Percentiles rank a stretch among this genome's conserved stretches.
phyloP scores from a whole-genome alignment of 1,284 basidiomycete species.

The Coniophora puteana region DNA sequence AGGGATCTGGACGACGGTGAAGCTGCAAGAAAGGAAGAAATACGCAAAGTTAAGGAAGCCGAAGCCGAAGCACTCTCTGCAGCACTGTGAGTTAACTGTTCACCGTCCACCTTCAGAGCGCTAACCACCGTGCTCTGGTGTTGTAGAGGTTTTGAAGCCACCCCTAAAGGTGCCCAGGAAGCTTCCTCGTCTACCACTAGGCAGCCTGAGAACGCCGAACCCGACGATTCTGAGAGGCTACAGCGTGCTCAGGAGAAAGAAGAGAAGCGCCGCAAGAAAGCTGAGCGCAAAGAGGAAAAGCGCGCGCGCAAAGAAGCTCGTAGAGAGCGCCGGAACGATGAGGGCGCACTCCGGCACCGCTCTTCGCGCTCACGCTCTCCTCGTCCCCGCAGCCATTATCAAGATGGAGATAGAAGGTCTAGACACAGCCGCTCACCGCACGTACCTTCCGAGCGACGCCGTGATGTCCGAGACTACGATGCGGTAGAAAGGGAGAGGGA shows the following conservation, averaged over 20 bases:
- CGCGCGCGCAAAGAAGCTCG: slow-evolving; percentile 46
- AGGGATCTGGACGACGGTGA: slow-evolving; percentile 52
- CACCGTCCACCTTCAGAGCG: no score
- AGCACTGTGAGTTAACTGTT: slow-evolving; percentile 72
- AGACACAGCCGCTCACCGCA: slow-evolving; percentile 25
- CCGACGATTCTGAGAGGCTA: slow-evolving; percentile 25
- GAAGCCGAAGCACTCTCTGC: slow-evolving; percentile 84
- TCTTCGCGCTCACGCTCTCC: slow-evolving; percentile 45
- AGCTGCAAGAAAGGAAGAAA: slow-evolving; percentile 61
- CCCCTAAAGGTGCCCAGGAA: slow-evolving; percentile 32
- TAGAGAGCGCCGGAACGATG: slow-evolving; percentile 30
- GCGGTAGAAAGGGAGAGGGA: slow-evolving; percentile 43
- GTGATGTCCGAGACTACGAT: slow-evolving; percentile 33
- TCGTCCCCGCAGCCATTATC: slow-evolving; percentile 13
- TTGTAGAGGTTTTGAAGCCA: slow-evolving; percentile 60
- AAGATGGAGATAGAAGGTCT: slow-evolving; percentile 12
- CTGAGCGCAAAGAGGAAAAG: slow-evolving; percentile 58
- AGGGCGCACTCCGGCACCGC: slow-evolving; percentile 20
- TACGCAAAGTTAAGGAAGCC: slow-evolving; percentile 76
- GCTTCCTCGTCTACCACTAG: slow-evolving; percentile 13
- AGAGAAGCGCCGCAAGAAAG: slow-evolving; percentile 53
- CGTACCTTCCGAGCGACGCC: slow-evolving; percentile 19
- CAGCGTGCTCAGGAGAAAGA: slow-evolving; percentile 46
- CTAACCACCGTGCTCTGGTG: slow-evolving; percentile 1
- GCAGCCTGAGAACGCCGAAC: slow-evolving; percentile 22